phyloP scores from a whole-genome alignment of 2,329 filamentous ascomycete species.

The Hyphodiscus sp. region DNA sequence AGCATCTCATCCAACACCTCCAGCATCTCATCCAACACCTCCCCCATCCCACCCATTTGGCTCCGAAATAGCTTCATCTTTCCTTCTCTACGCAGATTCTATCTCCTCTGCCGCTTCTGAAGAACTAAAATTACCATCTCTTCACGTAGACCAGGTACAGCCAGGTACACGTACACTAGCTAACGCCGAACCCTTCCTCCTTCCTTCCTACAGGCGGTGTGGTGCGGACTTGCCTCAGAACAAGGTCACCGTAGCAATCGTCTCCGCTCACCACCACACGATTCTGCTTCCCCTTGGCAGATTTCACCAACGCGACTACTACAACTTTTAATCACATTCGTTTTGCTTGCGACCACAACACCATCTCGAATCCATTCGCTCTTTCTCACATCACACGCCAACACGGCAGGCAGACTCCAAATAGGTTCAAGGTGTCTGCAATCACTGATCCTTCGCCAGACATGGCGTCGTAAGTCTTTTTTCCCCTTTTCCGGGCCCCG shows the following conservation, averaged over 20 bases:
- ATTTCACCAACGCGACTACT: not conserved
- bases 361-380: not conserved
- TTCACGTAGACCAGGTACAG: too few species aligned
- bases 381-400: slow-evolving; percentile 8
- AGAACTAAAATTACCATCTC: too few species aligned
- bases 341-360: not conserved
- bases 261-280: not conserved
- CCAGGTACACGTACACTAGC: too few species aligned
- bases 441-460: slow-evolving; percentile 24
- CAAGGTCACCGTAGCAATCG: not conserved
- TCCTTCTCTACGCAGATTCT: too few species aligned
- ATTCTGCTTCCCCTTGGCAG: not conserved
- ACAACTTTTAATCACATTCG: not conserved
- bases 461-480: slow-evolving; percentile 29
- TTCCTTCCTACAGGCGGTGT: not conserved
- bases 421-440: slow-evolving; percentile 20
- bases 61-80: too few species aligned
- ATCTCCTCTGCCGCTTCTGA: too few species aligned
- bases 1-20: too few species aligned
- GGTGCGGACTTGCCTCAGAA: not conserved
- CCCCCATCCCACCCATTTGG: too few species aligned
- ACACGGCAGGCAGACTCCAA: slow-evolving; percentile 13
- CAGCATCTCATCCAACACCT: too few species aligned
- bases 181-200: too few species aligned
- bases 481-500: slow-evolving; percentile 8